These are phyloP conservation scores for Podila epicladia DNA, from an alignment of 192 early-diverging fungal genomes.

Conservation along the genomic window DNA sequence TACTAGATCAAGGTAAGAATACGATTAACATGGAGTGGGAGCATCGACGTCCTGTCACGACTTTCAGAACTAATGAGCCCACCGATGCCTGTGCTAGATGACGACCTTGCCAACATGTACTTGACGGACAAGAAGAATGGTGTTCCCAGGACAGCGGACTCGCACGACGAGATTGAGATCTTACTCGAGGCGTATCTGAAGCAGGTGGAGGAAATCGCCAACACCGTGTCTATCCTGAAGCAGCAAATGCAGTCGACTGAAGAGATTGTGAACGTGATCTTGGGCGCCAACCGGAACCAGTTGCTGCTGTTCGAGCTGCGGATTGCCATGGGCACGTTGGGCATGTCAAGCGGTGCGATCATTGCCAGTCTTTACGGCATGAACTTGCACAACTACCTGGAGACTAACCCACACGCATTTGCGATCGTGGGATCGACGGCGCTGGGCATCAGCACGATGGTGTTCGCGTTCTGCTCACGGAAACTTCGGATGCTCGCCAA, in stretches of 20 bases:
- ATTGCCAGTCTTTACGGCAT: constrained; percentile 87
- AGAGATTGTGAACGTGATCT: constrained; percentile 85
- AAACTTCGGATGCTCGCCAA: constrained; percentile 40
- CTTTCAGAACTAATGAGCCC: too few relatives aligned
- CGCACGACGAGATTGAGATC: constrained; percentile 92
- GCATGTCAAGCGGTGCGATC: constrained; percentile 78
- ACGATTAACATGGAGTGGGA: neutral
- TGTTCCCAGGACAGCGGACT: constrained; percentile 59
- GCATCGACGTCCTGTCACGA: too few relatives aligned
- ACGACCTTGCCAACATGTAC: constrained; percentile 92
- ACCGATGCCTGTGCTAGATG: constrained; percentile 61
- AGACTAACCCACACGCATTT: constrained; percentile 77
- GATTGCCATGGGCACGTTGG: constrained; percentile 82
- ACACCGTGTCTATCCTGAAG: constrained; percentile 72
- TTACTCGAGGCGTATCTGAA: constrained; percentile 91
- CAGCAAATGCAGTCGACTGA: constrained; percentile 83
- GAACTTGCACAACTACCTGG: constrained; percentile 85
- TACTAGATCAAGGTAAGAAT: constrained; percentile 72
- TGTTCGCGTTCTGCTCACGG: constrained; percentile 41
- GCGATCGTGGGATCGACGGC: constrained; percentile 58
- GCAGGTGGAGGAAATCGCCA: constrained; percentile 85
- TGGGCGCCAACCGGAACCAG: constrained; percentile 86
- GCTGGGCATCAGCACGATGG: constrained; percentile 45
- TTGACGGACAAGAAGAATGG: constrained; percentile 81
- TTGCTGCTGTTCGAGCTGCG: constrained; percentile 86